phyloP scores from a whole-genome alignment of 2,329 filamentous ascomycete genomes.

The Beauveria sp. region DNA sequence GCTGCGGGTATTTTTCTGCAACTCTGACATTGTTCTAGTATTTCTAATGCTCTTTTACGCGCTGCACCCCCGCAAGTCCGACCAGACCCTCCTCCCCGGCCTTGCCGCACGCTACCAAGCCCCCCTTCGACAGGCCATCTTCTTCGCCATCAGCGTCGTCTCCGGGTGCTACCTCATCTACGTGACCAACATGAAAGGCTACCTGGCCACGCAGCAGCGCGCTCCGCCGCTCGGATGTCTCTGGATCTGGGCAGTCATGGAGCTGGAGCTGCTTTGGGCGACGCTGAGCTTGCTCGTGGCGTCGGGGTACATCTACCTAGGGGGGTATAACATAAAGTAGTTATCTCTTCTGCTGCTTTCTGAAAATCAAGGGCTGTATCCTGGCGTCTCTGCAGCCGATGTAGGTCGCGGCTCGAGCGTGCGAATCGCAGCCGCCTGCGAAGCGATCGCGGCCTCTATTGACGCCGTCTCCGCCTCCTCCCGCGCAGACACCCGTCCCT shows the following conservation, averaged over 20 bases:
- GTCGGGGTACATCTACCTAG: slow-evolving; percentile 38
- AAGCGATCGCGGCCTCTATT: neutral
- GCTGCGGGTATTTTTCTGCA: no score
- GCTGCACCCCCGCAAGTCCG: slow-evolving; percentile 46
- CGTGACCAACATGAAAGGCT: slow-evolving; percentile 71
- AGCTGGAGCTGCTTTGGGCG: slow-evolving; percentile 66
- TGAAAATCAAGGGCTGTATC: neutral
- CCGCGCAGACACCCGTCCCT: slow-evolving; percentile 23
- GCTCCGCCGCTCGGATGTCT: slow-evolving; percentile 82
- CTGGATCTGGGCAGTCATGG: slow-evolving; percentile 90
- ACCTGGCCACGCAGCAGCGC: slow-evolving; percentile 85
- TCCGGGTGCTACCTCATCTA: slow-evolving; percentile 75
- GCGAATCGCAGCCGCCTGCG: neutral
- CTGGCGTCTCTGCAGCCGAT: neutral
- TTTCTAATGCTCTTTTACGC: slow-evolving; percentile 49
- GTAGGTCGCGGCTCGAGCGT: neutral
- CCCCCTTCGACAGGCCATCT: slow-evolving; percentile 50
- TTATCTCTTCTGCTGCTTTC: neutral
- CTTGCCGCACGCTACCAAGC: slow-evolving; percentile 40
- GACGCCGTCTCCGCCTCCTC: slow-evolving; percentile 12
- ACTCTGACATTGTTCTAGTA: slow-evolving; percentile 30
- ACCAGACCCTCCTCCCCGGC: slow-evolving; percentile 41
- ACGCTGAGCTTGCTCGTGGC: slow-evolving; percentile 43
- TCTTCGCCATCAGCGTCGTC: slow-evolving; percentile 52
- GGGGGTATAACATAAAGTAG: slow-evolving; percentile 41